These are phyloP conservation scores for Alternaria gansuensis DNA, from an alignment of 2,329 filamentous ascomycete genomes.

Conservation along the genomic window DNA sequence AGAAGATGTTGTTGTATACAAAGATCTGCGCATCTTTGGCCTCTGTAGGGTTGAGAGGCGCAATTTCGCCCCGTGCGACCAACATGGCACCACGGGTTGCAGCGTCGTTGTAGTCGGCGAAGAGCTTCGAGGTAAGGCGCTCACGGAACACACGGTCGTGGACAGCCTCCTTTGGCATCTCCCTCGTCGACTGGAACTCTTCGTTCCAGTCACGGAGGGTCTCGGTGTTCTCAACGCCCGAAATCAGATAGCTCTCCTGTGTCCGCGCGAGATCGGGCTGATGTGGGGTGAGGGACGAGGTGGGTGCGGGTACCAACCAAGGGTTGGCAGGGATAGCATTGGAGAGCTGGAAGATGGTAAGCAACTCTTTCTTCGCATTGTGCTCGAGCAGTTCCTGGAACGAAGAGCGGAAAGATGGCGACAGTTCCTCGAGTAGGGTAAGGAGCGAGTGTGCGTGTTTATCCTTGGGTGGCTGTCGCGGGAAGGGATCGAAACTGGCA, in stretches of 20 bases:
- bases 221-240: constrained; percentile 91
- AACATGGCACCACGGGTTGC: constrained; percentile 90
- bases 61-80: constrained; percentile 90
- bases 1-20: constrained; percentile 99
- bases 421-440: constrained; percentile 78
- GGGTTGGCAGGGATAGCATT: constrained; percentile 92
- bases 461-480: constrained; percentile 79
- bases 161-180: constrained; percentile 90
- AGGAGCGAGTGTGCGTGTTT: constrained; percentile 85
- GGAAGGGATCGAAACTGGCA: constrained; percentile 91
- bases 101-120: constrained; percentile 96
- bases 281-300: constrained; percentile 73
- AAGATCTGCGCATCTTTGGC: constrained; percentile 94
- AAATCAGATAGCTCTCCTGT: constrained; percentile 90
- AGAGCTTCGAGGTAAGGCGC: constrained; percentile 91
- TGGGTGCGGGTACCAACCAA: constrained; percentile 81
- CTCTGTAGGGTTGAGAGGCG: constrained; percentile 94
- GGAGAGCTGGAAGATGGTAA: constrained; percentile 94
- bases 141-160: constrained; percentile 97
- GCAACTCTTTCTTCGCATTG: constrained; percentile 84
- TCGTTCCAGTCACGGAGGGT: constrained; percentile 98
- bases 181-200: constrained; percentile 95
- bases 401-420: constrained; percentile 79
- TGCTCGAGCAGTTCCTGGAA: constrained; percentile 84
- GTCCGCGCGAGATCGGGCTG: constrained; percentile 85